These are phyloP conservation scores for Lindgomyces ingoldianus DNA, from an alignment of 495 filamentous ascomycete species.

Conservation along the genomic window DNA sequence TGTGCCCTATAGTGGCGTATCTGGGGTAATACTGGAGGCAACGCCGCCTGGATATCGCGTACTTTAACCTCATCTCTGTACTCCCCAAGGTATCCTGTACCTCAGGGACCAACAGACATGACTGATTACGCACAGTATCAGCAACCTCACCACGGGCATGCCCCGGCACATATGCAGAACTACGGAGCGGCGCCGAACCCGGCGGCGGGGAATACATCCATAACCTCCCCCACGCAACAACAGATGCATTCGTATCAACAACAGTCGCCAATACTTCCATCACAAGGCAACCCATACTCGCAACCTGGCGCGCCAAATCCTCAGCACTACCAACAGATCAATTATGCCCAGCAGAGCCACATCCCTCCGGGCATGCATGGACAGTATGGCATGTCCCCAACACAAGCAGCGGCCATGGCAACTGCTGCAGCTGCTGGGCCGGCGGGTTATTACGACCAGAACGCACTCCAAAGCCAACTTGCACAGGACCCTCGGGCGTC, in stretches of 20 bases:
- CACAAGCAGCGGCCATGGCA: conserved; percentile 69
- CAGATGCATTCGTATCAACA: conserved; percentile 55
- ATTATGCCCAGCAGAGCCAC: conserved; percentile 59
- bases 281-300: conserved; percentile 50
- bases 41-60: conserved; percentile 28
- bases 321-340: conserved; percentile 54
- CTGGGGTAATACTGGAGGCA: conserved; percentile 36
- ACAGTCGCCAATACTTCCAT: conserved; percentile 64
- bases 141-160: conserved; percentile 57
- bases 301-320: conserved; percentile 30
- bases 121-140: conserved; percentile 73
- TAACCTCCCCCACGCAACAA: conserved; percentile 61
- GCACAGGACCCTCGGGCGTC: conserved; percentile 54
- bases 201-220: conserved; percentile 46
- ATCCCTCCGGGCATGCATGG: conserved; percentile 57
- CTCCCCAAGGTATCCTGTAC: conserved; percentile 31
- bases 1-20: conserved; percentile 34
- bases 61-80: conserved; percentile 29
- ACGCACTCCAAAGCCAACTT: conserved; percentile 50
- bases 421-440: conserved; percentile 67
- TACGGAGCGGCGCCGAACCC: conserved; percentile 52
- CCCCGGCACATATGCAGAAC: conserved; percentile 56
- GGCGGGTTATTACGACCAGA: conserved; percentile 60
- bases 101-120: conserved; percentile 45
- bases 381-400: conserved; percentile 58